Evolutionary conservation across 768 basidiomycete species (phyloP).

Genomic region (Russula earlei): DNA sequence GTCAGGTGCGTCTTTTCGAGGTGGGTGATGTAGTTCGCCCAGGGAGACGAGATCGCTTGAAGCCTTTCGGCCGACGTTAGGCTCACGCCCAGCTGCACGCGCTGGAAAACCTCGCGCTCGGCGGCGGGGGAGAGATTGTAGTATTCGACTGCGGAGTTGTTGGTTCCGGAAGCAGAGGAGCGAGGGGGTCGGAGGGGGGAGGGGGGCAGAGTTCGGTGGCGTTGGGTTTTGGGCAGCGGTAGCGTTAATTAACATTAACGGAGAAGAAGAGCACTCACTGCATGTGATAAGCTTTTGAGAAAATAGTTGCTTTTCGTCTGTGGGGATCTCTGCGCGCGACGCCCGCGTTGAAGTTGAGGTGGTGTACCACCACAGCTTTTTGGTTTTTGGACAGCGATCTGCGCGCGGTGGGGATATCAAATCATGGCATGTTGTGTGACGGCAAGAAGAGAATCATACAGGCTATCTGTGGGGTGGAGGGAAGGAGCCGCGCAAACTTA

Average conservation of each 20-base stretch:
- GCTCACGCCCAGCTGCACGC: conserved; percentile 72
- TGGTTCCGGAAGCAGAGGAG: not conserved
- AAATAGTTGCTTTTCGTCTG: conserved; percentile 41
- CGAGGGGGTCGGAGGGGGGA: not conserved
- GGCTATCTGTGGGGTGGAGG: conserved; percentile 35
- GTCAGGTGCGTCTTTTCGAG: conserved; percentile 49
- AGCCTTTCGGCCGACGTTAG: conserved; percentile 72
- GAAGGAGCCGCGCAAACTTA: too few species aligned
- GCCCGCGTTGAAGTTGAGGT: conserved; percentile 36
- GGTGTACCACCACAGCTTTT: conserved; percentile 56
- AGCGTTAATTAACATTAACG: not conserved
- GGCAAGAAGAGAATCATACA: conserved; percentile 33
- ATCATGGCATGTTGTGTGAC: not conserved
- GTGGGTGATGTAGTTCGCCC: conserved; percentile 54
- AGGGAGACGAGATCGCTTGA: conserved; percentile 65
- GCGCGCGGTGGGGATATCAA: not conserved
- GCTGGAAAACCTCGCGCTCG: conserved; percentile 74
- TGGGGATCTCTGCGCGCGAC: conserved; percentile 44
- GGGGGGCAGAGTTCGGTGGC: too few species aligned
- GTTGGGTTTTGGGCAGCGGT: not conserved
- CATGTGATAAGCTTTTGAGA: conserved; percentile 49
- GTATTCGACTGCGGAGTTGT: conserved; percentile 52
- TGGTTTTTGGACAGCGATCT: conserved; percentile 51
- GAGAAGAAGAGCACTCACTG: conserved; percentile 31
- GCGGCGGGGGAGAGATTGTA: conserved; percentile 38